Evolutionary conservation across 139 green algal genomes (phyloP).

Genomic region (Chlorella sorokiniana): DNA sequence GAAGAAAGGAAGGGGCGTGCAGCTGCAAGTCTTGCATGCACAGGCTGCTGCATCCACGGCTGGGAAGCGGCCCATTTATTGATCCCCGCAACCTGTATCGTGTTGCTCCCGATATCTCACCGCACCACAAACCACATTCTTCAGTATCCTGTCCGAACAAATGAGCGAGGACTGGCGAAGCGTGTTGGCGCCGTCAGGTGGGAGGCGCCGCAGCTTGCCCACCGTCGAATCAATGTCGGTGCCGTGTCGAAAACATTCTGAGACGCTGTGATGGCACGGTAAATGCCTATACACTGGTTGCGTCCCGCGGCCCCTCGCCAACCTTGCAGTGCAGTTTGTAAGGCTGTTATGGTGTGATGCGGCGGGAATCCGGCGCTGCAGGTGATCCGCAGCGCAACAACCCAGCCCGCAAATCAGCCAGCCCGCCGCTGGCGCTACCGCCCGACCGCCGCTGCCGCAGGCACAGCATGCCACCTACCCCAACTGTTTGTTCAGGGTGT

Average conservation of each 20-base stretch:
- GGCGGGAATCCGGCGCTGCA: constrained; percentile 36
- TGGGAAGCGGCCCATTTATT: too few relatives aligned
- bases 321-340: constrained; percentile 30
- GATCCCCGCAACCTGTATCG: too few relatives aligned
- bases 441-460: neutral
- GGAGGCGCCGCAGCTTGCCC: neutral
- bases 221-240: neutral
- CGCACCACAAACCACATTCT: neutral
- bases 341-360: constrained; percentile 46
- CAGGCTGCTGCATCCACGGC: too few relatives aligned
- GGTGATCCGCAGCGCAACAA: neutral
- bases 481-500: neutral
- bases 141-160: neutral
- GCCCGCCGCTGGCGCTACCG: neutral
- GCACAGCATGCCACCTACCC: too few relatives aligned
- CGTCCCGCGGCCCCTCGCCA: neutral
- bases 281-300: neutral
- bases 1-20: too few relatives aligned
- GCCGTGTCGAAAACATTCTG: neutral
- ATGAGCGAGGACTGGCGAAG: neutral
- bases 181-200: constrained; percentile 3
- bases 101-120: too few relatives aligned
- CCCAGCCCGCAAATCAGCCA: neutral
- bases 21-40: too few relatives aligned
- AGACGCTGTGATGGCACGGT: neutral